phyloP scores from a whole-genome alignment of 495 filamentous ascomycete genomes.

The Terfezia boudieri region DNA sequence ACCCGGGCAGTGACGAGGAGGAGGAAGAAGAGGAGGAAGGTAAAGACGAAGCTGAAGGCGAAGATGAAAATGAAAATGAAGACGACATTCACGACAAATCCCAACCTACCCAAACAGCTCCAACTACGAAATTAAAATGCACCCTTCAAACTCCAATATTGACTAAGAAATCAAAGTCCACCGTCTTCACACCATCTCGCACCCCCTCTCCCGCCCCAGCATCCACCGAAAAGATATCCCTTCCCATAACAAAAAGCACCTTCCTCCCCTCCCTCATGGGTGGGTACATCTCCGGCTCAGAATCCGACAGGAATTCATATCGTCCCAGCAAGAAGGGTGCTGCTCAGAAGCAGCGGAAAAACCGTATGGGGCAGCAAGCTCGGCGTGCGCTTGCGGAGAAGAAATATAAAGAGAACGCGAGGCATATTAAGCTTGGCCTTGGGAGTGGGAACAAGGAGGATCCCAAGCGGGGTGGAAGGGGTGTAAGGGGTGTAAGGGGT shows the following conservation, averaged over 20 bases:
- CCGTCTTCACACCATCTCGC: no score
- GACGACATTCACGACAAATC: not conserved
- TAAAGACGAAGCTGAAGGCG: constrained; percentile 20
- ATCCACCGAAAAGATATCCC: constrained; percentile 16
- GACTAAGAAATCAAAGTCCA: no score
- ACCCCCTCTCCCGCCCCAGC: constrained; percentile 22
- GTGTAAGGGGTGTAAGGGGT: constrained; percentile 25
- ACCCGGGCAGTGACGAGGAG: constrained; percentile 5
- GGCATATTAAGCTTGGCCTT: constrained; percentile 1
- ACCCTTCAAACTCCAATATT: constrained; percentile 7
- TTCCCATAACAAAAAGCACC: constrained; percentile 30
- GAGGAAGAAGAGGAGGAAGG: constrained; percentile 10
- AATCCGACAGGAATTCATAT: constrained; percentile 29
- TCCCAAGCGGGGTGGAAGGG: constrained; percentile 30
- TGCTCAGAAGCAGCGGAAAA: constrained; percentile 33
- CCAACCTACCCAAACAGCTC: constrained; percentile 5
- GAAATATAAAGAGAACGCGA: constrained; percentile 53
- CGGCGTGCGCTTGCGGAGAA: constrained; percentile 77
- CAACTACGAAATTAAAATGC: constrained; percentile 6
- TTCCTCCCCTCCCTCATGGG: constrained; percentile 80
- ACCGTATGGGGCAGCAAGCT: constrained; percentile 72
- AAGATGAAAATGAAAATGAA: constrained; percentile 18
- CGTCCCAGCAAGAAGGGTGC: constrained; percentile 20
- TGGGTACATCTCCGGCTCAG: constrained; percentile 81
- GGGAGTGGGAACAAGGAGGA: constrained; percentile 12